Percentiles rank a stretch among this genome's conserved stretches.
Conservation (phyloP, 331 rosid genomes). For the Rhamnella rubrinervis region DNA sequence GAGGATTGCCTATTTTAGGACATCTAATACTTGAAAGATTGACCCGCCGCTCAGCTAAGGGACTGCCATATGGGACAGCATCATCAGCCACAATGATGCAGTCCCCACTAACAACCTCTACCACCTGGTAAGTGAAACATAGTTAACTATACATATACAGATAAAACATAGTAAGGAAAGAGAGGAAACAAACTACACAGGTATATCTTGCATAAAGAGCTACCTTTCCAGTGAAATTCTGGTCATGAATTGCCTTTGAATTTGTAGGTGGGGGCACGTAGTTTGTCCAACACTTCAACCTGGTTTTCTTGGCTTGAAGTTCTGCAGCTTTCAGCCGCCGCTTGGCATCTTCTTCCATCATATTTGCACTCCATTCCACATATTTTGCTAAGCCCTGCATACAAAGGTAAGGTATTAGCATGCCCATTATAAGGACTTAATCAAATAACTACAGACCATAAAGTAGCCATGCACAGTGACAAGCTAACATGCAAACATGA, state of each 20-base stretch:
- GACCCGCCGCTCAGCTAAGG: slow-evolving; percentile 80
- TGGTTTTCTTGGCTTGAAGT: slow-evolving; percentile 75
- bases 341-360: slow-evolving; percentile 89
- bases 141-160: slow-evolving; percentile 9
- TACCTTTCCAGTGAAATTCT: slow-evolving; percentile 89
- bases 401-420: neutral
- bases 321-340: slow-evolving; percentile 69
- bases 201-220: slow-evolving; percentile 15
- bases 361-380: slow-evolving; percentile 95
- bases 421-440: slow-evolving; percentile 1
- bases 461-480: neutral
- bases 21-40: slow-evolving; percentile 90
- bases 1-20: slow-evolving; percentile 90
- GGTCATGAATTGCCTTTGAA: slow-evolving; percentile 88
- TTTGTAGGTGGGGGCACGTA: slow-evolving; percentile 78
- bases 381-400: slow-evolving; percentile 73
- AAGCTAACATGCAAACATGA: slow-evolving; percentile 5
- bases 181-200: neutral
- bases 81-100: slow-evolving; percentile 86
- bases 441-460: neutral
- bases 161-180: neutral
- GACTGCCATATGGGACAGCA: slow-evolving; percentile 74
- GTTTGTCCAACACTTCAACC: slow-evolving; percentile 76
- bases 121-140: slow-evolving; percentile 53
- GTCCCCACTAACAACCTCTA: slow-evolving; percentile 94